Evolutionary conservation across 306 rosid species (phyloP).

Genomic region (Begonia masoniana): DNA sequence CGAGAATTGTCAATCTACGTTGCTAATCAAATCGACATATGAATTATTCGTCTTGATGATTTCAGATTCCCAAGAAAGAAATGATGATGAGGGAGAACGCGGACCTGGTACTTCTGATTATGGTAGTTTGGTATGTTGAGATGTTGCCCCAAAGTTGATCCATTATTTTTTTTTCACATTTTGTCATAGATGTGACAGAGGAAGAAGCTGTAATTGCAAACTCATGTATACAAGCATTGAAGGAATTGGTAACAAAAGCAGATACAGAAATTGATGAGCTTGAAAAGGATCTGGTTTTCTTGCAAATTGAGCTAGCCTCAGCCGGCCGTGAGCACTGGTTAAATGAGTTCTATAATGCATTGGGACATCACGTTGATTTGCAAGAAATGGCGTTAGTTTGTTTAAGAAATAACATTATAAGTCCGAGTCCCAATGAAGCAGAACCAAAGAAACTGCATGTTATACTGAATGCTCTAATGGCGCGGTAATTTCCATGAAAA

Average conservation of each 20-base stretch:
- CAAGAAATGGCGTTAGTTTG: constrained; percentile 25
- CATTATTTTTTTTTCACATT: too few species aligned
- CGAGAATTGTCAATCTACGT: too few species aligned
- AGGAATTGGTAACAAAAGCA: constrained; percentile 34
- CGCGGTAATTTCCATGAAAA: too few species aligned
- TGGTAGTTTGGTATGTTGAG: too few species aligned
- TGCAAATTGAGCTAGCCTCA: constrained; percentile 41
- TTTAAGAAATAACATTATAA: constrained; percentile 19
- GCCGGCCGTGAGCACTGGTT: constrained; percentile 33
- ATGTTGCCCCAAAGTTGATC: too few species aligned
- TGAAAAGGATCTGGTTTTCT: constrained; percentile 34
- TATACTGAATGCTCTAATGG: too few species aligned
- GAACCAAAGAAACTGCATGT: too few species aligned
- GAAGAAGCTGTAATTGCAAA: constrained; percentile 46
- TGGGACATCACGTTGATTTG: constrained; percentile 33
- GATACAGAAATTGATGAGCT: constrained; percentile 54
- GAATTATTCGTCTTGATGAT: constrained; percentile 2
- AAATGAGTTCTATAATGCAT: constrained; percentile 30
- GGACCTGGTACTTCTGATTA: constrained; percentile 30
- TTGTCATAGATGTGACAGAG: constrained; percentile 32
- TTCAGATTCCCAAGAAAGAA: constrained; percentile 23
- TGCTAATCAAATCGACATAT: too few species aligned
- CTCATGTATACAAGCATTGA: constrained; percentile 42
- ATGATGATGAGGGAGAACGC: constrained; percentile 10
- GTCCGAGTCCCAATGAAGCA: too few species aligned